Percentiles rank a stretch among this genome's conserved stretches.
phyloP scores from a whole-genome alignment of 495 filamentous ascomycete species.

The Aspergillus sclerotiicarbonarius region DNA sequence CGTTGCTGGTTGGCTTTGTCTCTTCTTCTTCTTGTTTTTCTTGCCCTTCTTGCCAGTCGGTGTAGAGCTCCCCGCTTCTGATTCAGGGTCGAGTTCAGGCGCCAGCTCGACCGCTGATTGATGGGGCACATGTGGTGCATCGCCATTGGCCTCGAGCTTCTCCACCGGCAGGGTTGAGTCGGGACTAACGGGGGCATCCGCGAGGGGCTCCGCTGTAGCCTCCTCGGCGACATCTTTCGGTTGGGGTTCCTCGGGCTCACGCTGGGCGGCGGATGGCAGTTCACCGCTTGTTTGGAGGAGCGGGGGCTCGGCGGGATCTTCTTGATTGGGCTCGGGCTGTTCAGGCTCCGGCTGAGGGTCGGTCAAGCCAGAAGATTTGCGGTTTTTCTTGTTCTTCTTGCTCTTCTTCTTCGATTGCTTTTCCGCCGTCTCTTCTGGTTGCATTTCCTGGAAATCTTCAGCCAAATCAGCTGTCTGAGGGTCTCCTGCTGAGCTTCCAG shows the following conservation, averaged over 20 bases:
- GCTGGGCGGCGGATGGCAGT: conserved; percentile 1
- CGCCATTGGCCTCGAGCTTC: conserved; percentile 22
- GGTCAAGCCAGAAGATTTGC: conserved; percentile 27
- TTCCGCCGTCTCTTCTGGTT: conserved; percentile 14
- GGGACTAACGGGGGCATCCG: conserved; percentile 15
- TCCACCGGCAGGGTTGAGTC: conserved; percentile 21
- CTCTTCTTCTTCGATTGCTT: conserved; percentile 28
- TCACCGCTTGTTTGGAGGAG: conserved; percentile 24
- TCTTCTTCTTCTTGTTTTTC: conserved; percentile 35
- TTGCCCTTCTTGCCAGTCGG: conserved; percentile 29
- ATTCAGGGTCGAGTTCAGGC: conserved; percentile 14
- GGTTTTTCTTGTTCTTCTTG: conserved; percentile 39
- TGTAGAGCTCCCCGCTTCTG: conserved; percentile 12
- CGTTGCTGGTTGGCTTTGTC: conserved; percentile 12
- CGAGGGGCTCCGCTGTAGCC: conserved; percentile 13
- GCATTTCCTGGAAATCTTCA: neutral
- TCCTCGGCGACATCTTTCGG: conserved; percentile 12
- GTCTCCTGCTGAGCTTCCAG: neutral
- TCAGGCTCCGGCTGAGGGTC: conserved; percentile 25
- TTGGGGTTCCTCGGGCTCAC: conserved; percentile 7
- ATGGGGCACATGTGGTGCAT: conserved; percentile 21
- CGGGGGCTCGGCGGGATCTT: conserved; percentile 16
- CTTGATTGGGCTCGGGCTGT: conserved; percentile 11
- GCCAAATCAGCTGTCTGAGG: conserved; percentile 1
- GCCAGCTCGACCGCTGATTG: conserved; percentile 8